A percentile compares a stretch with the other conserved stretches of the same genome.
Evolutionary conservation across 257 asterid genomes (phyloP).

Genomic region (Nicotiana undulata): DNA sequence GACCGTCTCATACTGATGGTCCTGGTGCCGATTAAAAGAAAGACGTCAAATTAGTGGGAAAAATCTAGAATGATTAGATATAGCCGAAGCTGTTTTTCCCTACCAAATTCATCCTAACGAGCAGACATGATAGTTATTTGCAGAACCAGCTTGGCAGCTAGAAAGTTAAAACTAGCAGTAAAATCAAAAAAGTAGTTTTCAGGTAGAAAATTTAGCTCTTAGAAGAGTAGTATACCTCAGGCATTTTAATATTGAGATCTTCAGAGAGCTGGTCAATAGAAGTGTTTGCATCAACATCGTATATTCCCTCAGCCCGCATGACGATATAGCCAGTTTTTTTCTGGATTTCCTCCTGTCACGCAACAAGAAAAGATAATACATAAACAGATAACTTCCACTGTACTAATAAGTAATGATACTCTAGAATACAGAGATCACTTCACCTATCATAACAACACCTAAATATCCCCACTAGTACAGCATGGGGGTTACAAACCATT

Average conservation of each 20-base stretch:
- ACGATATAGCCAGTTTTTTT: slow-evolving; percentile 93
- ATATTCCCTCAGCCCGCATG: slow-evolving; percentile 95
- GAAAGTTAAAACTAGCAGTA: not conserved
- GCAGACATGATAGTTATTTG: not conserved
- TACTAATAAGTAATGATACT: not conserved
- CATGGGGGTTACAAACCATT: not conserved
- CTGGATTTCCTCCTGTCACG: slow-evolving; percentile 90
- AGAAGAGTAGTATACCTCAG: slow-evolving; percentile 49
- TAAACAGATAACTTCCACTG: not conserved
- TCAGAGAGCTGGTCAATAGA: slow-evolving; percentile 95
- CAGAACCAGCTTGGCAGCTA: not conserved
- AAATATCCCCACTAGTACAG: not conserved
- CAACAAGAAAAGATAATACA: slow-evolving; percentile 6
- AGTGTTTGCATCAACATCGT: slow-evolving; percentile 96
- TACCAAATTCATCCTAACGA: not conserved
- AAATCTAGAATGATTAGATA: not conserved
- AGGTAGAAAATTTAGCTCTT: not conserved
- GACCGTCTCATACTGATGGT: slow-evolving; percentile 91
- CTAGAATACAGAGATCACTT: not conserved
- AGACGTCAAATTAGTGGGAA: not conserved
- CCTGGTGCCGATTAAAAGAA: slow-evolving; percentile 41
- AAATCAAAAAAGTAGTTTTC: not conserved
- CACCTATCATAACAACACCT: not conserved
- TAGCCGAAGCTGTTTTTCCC: not conserved
- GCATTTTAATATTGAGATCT: slow-evolving; percentile 90